phyloP scores from a whole-genome alignment of 257 asterid species.

The Primulina tabacum region DNA sequence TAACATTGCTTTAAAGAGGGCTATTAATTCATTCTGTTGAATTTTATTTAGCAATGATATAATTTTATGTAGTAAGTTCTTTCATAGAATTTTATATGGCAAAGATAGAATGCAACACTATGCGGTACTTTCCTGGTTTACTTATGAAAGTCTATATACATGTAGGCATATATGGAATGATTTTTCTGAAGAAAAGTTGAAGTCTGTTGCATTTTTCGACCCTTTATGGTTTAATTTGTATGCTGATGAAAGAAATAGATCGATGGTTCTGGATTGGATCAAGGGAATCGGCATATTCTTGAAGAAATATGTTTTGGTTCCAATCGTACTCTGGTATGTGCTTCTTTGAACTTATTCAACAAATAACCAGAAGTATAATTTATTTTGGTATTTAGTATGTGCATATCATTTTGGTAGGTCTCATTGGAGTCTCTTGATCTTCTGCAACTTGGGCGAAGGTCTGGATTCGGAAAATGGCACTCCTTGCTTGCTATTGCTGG shows the following conservation, averaged over 20 bases:
- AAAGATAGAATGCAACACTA: neutral
- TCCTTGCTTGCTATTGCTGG: conserved; percentile 69
- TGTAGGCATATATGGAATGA: conserved; percentile 51
- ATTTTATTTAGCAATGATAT: no score
- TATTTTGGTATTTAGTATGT: neutral
- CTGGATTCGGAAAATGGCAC: conserved; percentile 27
- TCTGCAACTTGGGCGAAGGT: conserved; percentile 55
- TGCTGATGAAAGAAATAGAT: conserved; percentile 19
- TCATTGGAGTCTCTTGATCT: conserved; percentile 76
- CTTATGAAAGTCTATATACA: neutral
- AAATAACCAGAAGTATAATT: neutral
- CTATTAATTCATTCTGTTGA: neutral
- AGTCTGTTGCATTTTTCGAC: conserved; percentile 39
- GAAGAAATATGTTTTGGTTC: conserved; percentile 58
- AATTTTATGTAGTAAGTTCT: no score
- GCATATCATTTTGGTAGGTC: conserved; percentile 42
- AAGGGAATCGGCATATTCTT: conserved; percentile 43
- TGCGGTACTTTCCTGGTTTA: neutral
- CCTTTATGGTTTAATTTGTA: conserved; percentile 53
- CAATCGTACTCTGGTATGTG: conserved; percentile 64
- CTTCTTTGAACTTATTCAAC: conserved; percentile 13
- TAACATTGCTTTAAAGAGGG: neutral
- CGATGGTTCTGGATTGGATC: conserved; percentile 53
- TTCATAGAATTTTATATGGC: neutral
- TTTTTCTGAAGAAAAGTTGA: conserved; percentile 47